Percentiles rank a stretch among this genome's conserved stretches.
Evolutionary conservation across 331 rosid genomes (phyloP).

Genomic region (Malus hybrid): DNA sequence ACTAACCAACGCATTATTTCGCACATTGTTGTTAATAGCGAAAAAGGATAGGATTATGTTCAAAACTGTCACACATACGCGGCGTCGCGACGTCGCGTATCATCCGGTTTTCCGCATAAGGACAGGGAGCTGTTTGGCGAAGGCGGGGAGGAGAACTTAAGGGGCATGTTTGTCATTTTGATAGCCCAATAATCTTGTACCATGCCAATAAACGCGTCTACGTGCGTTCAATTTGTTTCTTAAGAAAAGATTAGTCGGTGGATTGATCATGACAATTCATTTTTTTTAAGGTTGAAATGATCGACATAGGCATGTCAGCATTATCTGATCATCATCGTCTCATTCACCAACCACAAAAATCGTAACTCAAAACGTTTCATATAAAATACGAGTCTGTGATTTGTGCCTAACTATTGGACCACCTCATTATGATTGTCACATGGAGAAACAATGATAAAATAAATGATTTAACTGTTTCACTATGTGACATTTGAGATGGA

Average conservation of each 20-base stretch:
- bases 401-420: too few species aligned
- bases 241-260: too few species aligned
- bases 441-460: not conserved
- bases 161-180: not conserved
- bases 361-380: too few species aligned
- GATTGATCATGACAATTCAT: too few species aligned
- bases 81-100: slow-evolving; percentile 32
- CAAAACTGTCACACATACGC: slow-evolving; percentile 24
- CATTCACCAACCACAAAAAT: rapidly evolving
- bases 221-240: not conserved
- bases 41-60: not conserved
- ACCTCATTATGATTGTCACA: not conserved
- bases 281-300: too few species aligned
- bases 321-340: rapidly evolving
- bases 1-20: not conserved
- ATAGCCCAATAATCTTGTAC: not conserved
- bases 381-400: too few species aligned
- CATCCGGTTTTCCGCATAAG: not conserved
- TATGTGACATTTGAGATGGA: not conserved
- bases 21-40: not conserved
- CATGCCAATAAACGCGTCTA: not conserved
- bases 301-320: too few species aligned
- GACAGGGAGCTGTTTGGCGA: not conserved
- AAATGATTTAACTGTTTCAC: not conserved
- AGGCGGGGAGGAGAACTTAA: not conserved